Evolutionary conservation across 2,329 filamentous ascomycete species (phyloP).

Genomic region (Alternaria postmessia): DNA sequence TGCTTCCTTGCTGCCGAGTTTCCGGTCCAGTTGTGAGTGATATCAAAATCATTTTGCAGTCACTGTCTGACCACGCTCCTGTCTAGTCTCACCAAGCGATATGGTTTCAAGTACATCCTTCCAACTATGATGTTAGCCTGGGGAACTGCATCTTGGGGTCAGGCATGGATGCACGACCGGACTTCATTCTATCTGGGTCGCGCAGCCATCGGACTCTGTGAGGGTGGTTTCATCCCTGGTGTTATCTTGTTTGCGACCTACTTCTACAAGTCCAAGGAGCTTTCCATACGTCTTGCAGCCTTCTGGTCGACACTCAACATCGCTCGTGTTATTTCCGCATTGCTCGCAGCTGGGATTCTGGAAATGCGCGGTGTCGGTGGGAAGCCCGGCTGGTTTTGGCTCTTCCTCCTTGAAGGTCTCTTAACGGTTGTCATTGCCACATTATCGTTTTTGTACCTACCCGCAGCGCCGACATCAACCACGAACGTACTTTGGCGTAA

Average conservation of each 20-base stretch:
- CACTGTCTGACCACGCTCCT: background rate
- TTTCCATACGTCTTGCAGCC: slow-evolving; percentile 70
- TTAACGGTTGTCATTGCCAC: slow-evolving; percentile 42
- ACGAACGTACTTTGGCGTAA: slow-evolving; percentile 52
- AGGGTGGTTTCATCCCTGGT: slow-evolving; percentile 66
- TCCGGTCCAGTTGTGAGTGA: slow-evolving; percentile 48
- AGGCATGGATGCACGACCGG: slow-evolving; percentile 67
- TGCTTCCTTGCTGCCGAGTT: slow-evolving; percentile 74
- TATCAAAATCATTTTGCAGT: background rate
- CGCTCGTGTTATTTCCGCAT: slow-evolving; percentile 63
- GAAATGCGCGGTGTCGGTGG: slow-evolving; percentile 60
- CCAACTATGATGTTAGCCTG: slow-evolving; percentile 56
- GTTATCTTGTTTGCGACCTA: slow-evolving; percentile 74
- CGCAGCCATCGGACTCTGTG: slow-evolving; percentile 54
- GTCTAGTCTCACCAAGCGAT: slow-evolving; percentile 51
- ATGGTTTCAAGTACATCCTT: slow-evolving; percentile 54
- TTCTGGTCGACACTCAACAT: slow-evolving; percentile 74
- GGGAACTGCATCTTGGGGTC: slow-evolving; percentile 64
- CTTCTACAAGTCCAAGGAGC: slow-evolving; percentile 75
- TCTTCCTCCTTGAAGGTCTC: slow-evolving; percentile 56
- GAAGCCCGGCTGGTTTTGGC: slow-evolving; percentile 63
- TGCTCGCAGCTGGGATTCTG: slow-evolving; percentile 63
- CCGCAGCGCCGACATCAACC: slow-evolving; percentile 60
- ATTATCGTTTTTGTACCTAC: slow-evolving; percentile 47
- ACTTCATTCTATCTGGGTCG: slow-evolving; percentile 53